A percentile compares a stretch with the other conserved stretches of the same genome.
Evolutionary conservation across 208 protist genomes (phyloP).

Genomic region (Trypanosomatidae sp.): DNA sequence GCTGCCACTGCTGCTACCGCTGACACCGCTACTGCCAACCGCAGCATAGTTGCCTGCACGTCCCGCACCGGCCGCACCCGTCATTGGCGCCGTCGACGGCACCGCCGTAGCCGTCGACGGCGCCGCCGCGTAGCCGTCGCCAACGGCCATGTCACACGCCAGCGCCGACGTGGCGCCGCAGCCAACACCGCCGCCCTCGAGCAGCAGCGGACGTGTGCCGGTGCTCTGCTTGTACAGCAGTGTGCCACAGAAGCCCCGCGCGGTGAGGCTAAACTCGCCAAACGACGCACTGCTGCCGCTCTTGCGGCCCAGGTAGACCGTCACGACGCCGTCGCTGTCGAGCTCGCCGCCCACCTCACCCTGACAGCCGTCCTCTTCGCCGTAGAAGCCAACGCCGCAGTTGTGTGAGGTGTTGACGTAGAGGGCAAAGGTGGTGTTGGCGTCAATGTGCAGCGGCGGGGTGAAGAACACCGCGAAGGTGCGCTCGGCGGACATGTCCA

Average conservation of each 20-base stretch:
- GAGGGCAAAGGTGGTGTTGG: conserved; percentile 56
- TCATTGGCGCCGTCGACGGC: too few relatives aligned
- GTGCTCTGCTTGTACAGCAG: conserved; percentile 74
- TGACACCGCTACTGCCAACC: too few relatives aligned
- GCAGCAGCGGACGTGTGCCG: conserved; percentile 27
- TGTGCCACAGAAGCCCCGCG: conserved; percentile 74
- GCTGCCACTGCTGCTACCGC: too few relatives aligned
- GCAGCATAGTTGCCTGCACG: too few relatives aligned
- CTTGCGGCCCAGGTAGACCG: conserved; percentile 64
- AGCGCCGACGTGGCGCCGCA: conserved; percentile 1
- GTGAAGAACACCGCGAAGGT: conserved; percentile 55
- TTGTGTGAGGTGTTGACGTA: conserved; percentile 87
- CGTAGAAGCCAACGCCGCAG: conserved; percentile 78
- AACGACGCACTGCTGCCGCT: conserved; percentile 63
- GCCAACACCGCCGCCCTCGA: conserved; percentile 24
- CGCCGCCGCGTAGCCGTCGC: too few relatives aligned
- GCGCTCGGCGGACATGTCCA: conserved; percentile 48
- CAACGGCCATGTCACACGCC: conserved; percentile 10
- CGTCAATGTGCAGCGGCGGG: conserved; percentile 34
- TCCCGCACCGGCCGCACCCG: too few relatives aligned
- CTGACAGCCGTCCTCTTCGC: conserved; percentile 62
- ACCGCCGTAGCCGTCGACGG: too few relatives aligned
- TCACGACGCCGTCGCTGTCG: conserved; percentile 67
- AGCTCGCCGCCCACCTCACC: conserved; percentile 59
- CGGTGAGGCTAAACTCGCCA: conserved; percentile 35